Conservation (phyloP, 1,284 basidiomycete species). For the Cystobasidium slooffiae region DNA sequence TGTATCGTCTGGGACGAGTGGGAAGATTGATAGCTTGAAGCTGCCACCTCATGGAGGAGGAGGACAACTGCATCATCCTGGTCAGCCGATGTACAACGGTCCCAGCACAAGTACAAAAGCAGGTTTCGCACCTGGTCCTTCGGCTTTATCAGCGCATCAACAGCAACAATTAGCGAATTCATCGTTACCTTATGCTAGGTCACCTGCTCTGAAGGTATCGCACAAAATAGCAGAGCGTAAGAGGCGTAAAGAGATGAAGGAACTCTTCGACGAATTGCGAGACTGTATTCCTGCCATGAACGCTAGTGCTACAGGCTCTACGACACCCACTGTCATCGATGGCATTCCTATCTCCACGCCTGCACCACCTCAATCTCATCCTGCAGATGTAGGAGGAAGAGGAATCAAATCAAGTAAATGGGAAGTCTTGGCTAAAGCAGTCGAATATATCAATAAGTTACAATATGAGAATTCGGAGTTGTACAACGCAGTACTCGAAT, state of each 20-base stretch:
- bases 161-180: neutral
- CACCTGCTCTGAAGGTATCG: conserved; percentile 86
- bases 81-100: neutral
- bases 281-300: conserved; percentile 71
- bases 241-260: conserved; percentile 95
- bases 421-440: conserved; percentile 89
- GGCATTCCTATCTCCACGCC: neutral
- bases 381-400: conserved; percentile 57
- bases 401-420: conserved; percentile 95
- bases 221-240: conserved; percentile 95
- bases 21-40: too few species aligned
- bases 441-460: conserved; percentile 79
- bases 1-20: too few species aligned
- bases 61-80: too few species aligned
- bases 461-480: conserved; percentile 72
- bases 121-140: neutral
- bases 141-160: neutral
- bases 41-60: too few species aligned
- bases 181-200: conserved; percentile 63
- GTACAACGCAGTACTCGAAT: neutral
- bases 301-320: neutral
- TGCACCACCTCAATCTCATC: neutral
- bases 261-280: conserved; percentile 89
- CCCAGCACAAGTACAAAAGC: neutral
- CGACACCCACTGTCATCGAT: neutral